Base-by-base conservation (phyloP, 768 basidiomycete species). In the Leccinellum luteum region DNA sequence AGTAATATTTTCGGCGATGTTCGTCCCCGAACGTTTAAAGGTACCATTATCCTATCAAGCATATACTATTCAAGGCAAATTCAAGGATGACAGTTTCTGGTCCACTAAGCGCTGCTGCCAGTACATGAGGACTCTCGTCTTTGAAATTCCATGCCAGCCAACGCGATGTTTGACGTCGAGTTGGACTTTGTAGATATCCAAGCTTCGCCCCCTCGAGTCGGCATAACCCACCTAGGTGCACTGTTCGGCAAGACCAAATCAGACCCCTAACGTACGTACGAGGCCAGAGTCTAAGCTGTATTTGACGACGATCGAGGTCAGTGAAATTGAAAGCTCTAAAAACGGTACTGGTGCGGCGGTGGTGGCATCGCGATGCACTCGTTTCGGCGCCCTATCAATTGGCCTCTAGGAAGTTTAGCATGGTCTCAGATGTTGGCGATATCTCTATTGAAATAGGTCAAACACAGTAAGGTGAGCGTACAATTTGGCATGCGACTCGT, bases 271-370 rank as follows among this genome's bases (percentile, higher is more conserved):
- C 2, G 41, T 43, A 21, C 41, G 10, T 44, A 44, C 43, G 19
- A 44, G 21, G 43, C 12, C 41, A n/a, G n/a, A n/a, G n/a, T n/a
- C n/a, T n/a, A n/a, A n/a, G n/a, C n/a, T n/a, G n/a, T n/a, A n/a
- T n/a, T n/a, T n/a, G n/a, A n/a, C n/a, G n/a, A n/a, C n/a, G n/a
- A n/a, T n/a, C n/a, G n/a, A n/a, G n/a, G n/a, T 13, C 41, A 35
- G 38, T 38, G 28, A 2, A 8, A 66, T 96, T 34, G 94, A 96
- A 72, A 86, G 87, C 1, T 94, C 92, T 15, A 92, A 93, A 15
- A 95, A 98, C 70, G 97, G 98, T 68, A 91, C 92, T 1, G 95
- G 93, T 64, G 92, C 87, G 15, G 89, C 94, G 1, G 78, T 98
- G 48, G 89, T 99, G 31, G 81, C 83, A n/a, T 89, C 87, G 2